Percentiles rank a stretch among this genome's conserved stretches.
Evolutionary conservation across 1,139 yeast genomes (phyloP).

Genomic region (Saccharomyces pastorianus): DNA sequence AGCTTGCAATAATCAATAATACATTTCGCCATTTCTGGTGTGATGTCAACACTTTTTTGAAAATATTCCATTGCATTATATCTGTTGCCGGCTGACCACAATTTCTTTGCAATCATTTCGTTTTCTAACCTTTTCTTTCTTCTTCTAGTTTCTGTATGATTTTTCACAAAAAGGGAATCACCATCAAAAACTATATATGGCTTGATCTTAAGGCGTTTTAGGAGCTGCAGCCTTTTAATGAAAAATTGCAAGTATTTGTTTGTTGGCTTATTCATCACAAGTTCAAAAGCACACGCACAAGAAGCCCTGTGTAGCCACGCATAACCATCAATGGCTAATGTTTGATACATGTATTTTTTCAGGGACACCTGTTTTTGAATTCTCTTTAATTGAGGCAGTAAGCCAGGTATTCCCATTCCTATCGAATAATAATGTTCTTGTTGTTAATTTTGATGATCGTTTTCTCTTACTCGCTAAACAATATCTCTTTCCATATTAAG

Average conservation of each 20-base stretch:
- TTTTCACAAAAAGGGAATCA: conserved; percentile 70
- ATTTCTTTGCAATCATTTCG: conserved; percentile 43
- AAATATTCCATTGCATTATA: conserved; percentile 56
- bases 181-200: conserved; percentile 94
- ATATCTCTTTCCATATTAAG: not conserved
- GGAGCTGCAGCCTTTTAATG: conserved; percentile 55
- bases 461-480: not conserved
- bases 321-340: conserved; percentile 87
- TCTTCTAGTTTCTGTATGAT: conserved; percentile 60
- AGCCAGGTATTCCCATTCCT: conserved; percentile 68
- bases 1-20: conserved; percentile 61
- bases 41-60: conserved; percentile 76
- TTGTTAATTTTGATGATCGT: not conserved
- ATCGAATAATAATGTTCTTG: not conserved
- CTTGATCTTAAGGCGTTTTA: conserved; percentile 56
- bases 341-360: conserved; percentile 55
- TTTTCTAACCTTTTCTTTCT: conserved; percentile 47
- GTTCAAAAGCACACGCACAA: conserved; percentile 71
- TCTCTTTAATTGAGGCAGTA: conserved; percentile 62
- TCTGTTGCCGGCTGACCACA: conserved; percentile 43
- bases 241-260: conserved; percentile 49
- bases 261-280: conserved; percentile 65
- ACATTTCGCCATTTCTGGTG: conserved; percentile 82
- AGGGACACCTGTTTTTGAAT: conserved; percentile 54
- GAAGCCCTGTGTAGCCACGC: conserved; percentile 92